A percentile compares a stretch with the other conserved stretches of the same genome.
Conservation (phyloP, 768 basidiomycete species). For the Trametes sanguinea region DNA sequence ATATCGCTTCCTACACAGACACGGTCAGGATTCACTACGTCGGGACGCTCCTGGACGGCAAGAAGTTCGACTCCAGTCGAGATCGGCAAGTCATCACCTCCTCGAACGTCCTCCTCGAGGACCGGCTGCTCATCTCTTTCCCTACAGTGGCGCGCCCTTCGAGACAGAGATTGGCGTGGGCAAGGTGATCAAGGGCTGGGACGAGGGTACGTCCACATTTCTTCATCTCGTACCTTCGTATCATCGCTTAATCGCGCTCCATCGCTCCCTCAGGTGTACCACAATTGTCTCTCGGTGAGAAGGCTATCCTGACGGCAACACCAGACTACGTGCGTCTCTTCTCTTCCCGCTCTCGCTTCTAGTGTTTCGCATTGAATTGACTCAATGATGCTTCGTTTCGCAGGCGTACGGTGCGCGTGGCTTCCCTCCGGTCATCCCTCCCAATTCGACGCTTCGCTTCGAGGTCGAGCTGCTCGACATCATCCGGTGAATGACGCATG, state of each 20-base stretch:
- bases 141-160: constrained; percentile 58
- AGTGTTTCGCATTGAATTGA: constrained; percentile 26
- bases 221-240: not conserved
- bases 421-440: constrained; percentile 77
- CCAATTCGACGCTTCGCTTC: constrained; percentile 73
- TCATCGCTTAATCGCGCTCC: constrained; percentile 19
- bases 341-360: not conserved
- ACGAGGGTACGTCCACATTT: constrained; percentile 61
- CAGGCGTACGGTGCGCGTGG: constrained; percentile 77
- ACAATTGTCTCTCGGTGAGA: constrained; percentile 74
- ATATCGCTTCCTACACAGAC: constrained; percentile 46
- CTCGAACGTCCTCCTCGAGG: not conserved
- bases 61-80: constrained; percentile 72
- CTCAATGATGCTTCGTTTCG: constrained; percentile 28
- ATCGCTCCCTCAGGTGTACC: constrained; percentile 57
- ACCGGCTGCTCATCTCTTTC: not conserved
- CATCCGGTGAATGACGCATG: constrained; percentile 38
- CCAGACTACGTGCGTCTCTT: constrained; percentile 72
- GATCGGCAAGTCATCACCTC: constrained; percentile 55
- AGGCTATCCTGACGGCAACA: constrained; percentile 63
- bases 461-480: constrained; percentile 84
- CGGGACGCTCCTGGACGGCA: constrained; percentile 66
- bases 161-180: constrained; percentile 73
- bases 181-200: constrained; percentile 89
- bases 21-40: constrained; percentile 77